Percentiles rank a stretch among this genome's conserved stretches.
Evolutionary conservation across 225 moss, liverwort and hornwort species (phyloP).

Genomic region (Lunularia cruciata): DNA sequence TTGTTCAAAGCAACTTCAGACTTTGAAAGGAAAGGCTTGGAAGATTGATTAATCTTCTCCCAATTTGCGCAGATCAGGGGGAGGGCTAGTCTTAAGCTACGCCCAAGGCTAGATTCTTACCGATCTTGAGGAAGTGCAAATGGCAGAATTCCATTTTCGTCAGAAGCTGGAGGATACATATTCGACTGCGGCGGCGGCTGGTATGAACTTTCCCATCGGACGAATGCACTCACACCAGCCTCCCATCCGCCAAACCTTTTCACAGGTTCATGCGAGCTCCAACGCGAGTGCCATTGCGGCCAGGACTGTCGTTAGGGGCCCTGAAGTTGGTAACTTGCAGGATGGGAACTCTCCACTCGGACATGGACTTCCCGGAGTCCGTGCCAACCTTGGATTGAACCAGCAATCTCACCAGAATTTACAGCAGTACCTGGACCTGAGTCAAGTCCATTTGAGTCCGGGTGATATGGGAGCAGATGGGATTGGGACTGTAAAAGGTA

Average conservation of each 20-base stretch:
- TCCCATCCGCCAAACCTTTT: neutral
- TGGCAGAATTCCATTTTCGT: slow-evolving; percentile 21
- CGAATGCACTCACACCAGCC: slow-evolving; percentile 12
- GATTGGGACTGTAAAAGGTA: slow-evolving; percentile 1
- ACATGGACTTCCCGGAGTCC: slow-evolving; percentile 8
- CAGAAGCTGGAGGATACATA: slow-evolving; percentile 21
- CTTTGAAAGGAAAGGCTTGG: neutral
- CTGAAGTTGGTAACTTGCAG: slow-evolving; percentile 50
- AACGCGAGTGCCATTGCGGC: slow-evolving; percentile 8
- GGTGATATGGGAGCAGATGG: neutral
- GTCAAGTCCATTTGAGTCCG: neutral
- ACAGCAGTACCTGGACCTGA: slow-evolving; percentile 10
- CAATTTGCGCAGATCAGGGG: slow-evolving; percentile 20
- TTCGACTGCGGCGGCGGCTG: neutral
- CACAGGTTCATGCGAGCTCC: slow-evolving; percentile 20
- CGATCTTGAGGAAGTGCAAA: slow-evolving; percentile 1
- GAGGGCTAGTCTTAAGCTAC: slow-evolving; percentile 3
- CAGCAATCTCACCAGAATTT: slow-evolving; percentile 1
- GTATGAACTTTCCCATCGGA: slow-evolving; percentile 51
- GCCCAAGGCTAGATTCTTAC: neutral
- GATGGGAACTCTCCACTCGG: slow-evolving; percentile 28
- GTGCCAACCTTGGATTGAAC: slow-evolving; percentile 18
- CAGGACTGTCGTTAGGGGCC: slow-evolving; percentile 23
- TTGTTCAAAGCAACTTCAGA: too few relatives aligned
- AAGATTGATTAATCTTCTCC: neutral